A percentile compares a stretch with the other conserved stretches of the same genome.
phyloP scores from a whole-genome alignment of 2,329 filamentous ascomycete genomes.

The Sclerotinia spermophila region DNA sequence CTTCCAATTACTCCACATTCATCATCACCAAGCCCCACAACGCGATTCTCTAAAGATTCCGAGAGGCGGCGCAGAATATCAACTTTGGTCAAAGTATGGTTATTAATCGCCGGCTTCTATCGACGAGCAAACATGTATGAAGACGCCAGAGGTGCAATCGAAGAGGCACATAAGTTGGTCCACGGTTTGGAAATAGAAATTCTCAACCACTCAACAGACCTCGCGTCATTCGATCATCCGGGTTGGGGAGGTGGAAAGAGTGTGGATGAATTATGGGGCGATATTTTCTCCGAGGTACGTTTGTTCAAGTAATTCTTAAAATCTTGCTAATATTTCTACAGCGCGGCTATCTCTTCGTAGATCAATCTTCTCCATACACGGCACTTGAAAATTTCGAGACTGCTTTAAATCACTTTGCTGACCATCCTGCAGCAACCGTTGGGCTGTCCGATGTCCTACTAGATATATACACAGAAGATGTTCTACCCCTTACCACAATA shows the following conservation, averaged over 20 bases:
- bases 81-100: constrained; percentile 76
- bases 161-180: constrained; percentile 77
- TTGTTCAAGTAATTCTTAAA: neutral
- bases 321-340: constrained; percentile 34
- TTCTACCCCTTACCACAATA: constrained; percentile 55
- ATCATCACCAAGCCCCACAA: constrained; percentile 30
- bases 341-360: constrained; percentile 36
- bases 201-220: constrained; percentile 57
- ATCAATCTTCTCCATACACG: constrained; percentile 49
- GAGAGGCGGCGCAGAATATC: constrained; percentile 48
- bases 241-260: constrained; percentile 80
- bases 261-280: constrained; percentile 78
- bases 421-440: constrained; percentile 78
- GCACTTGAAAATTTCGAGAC: constrained; percentile 78
- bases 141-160: constrained; percentile 74
- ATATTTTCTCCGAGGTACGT: constrained; percentile 76
- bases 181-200: constrained; percentile 66
- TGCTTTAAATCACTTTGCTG: constrained; percentile 71
- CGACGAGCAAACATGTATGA: constrained; percentile 74
- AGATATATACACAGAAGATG: constrained; percentile 72
- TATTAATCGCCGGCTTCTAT: constrained; percentile 86
- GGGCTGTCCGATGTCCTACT: constrained; percentile 81
- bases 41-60: constrained; percentile 51
- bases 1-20: constrained; percentile 23
- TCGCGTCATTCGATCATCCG: constrained; percentile 57